Evolutionary conservation across 139 green algal species (phyloP), one percentile per base, ranked within the genome.

Genomic region (Astrephomene gubernaculifera): DNA sequence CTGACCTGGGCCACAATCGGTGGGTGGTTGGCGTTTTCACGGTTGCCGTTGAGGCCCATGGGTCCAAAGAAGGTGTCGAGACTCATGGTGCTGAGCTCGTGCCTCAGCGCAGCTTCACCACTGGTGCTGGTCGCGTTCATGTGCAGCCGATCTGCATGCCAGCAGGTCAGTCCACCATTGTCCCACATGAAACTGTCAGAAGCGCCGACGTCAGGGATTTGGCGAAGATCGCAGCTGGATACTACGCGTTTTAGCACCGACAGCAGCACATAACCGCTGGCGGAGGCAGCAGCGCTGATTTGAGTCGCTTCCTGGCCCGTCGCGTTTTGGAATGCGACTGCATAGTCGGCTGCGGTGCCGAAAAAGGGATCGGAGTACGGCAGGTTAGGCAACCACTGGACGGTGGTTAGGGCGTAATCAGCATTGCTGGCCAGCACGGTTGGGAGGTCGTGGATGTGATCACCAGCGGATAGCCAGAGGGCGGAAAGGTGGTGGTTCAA

Each of bases 341-440:
- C 41, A 33, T 67, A 84, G 5, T 74, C 0, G 0, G n/a, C 21
- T 2, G 78, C 78, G 2, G 78, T 75, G 6, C 78, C 78, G 36
- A 84, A 84, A 4, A 27, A 5, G 1, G 60, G 43, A 29, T 84
- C 78, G 2, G 78, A 61, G 63, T 75, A 84, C 39, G 78, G 78
- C 33, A 84, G 43, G 61, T 21, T 75, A n/a, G 63, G 78, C 54
- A 65, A 25, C 78, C 78, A 84, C 44, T 84, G 78, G 1, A 84
- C 63, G 21, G 78, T 84, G 1, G 78, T 75, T 9, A 84, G 78
- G 3, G 63, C 78, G 78, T 75, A 84, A 60, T 83, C 60, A 0
- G 31, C n/a, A 7, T 24, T 14, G n/a, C 54, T 31, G 24, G 17
- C 43, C 41, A 74, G 41, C 22, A 36, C 0, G 10, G 27, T 19